A percentile compares a stretch with the other conserved stretches of the same genome.
Evolutionary conservation across 2,329 filamentous ascomycete species (phyloP).

Genomic region (Alternaria consortialis): DNA sequence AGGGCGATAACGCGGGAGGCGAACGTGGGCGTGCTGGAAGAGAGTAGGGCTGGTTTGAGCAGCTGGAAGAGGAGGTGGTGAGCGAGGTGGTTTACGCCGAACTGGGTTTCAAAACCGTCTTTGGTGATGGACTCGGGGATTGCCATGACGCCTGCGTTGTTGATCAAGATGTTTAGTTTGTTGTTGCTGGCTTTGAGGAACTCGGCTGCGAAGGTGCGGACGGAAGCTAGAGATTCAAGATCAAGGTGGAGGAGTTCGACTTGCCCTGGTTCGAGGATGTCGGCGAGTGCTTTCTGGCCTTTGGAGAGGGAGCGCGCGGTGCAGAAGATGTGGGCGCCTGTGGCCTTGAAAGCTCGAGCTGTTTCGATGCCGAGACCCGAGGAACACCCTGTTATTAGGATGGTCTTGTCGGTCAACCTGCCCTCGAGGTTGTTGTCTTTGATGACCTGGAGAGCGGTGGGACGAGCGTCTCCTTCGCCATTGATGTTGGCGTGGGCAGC

Average conservation of each 20-base stretch:
- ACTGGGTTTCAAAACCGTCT: neutral
- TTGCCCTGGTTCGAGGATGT: neutral
- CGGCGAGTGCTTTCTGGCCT: conserved; percentile 20
- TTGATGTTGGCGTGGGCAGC: too few species aligned
- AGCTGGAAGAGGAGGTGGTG: neutral
- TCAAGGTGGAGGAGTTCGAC: neutral
- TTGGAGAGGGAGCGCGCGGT: conserved; percentile 52
- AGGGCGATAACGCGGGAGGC: neutral
- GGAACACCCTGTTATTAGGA: conserved; percentile 38
- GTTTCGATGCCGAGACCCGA: conserved; percentile 41
- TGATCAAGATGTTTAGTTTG: neutral
- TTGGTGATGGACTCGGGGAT: neutral
- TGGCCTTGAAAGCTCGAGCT: conserved; percentile 53
- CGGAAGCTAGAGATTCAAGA: neutral
- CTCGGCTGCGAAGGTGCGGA: neutral
- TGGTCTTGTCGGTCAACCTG: conserved; percentile 34
- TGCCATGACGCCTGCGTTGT: neutral
- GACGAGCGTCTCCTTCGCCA: too few species aligned
- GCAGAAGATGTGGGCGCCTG: conserved; percentile 58
- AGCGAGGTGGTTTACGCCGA: neutral
- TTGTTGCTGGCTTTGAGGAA: neutral
- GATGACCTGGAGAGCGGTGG: too few species aligned
- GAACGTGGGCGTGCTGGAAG: neutral
- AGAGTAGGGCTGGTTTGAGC: neutral
- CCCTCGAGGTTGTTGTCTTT: neutral